Evolutionary conservation across 1,284 basidiomycete genomes (phyloP).

Genomic region (Irpex lacteus): DNA sequence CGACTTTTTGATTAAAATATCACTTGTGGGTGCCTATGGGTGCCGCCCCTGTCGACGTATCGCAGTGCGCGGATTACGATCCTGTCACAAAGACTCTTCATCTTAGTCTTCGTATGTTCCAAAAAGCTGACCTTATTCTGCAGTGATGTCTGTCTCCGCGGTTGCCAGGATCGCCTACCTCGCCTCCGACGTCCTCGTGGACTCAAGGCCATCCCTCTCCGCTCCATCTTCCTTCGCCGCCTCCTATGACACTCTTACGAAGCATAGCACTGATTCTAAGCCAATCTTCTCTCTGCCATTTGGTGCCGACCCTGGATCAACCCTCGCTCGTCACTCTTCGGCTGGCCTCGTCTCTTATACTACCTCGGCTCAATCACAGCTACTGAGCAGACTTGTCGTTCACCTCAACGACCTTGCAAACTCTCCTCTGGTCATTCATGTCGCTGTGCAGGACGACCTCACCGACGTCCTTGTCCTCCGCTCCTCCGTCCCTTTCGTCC

Average conservation of each 20-base stretch:
- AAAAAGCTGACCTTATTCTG: slow-evolving; percentile 11
- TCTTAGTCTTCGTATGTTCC: neutral
- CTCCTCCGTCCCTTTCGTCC: slow-evolving; percentile 54
- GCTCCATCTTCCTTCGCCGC: slow-evolving; percentile 34
- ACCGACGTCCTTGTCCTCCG: slow-evolving; percentile 57
- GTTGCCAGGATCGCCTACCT: slow-evolving; percentile 71
- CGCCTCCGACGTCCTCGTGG: slow-evolving; percentile 63
- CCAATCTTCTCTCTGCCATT: slow-evolving; percentile 43
- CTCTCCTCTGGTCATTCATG: slow-evolving; percentile 55
- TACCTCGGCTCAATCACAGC: slow-evolving; percentile 39
- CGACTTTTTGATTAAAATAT: neutral
- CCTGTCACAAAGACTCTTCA: neutral
- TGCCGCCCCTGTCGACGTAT: neutral
- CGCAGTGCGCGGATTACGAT: neutral
- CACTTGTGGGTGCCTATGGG: slow-evolving; percentile 7
- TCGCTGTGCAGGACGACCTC: slow-evolving; percentile 53
- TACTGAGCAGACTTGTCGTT: slow-evolving; percentile 51
- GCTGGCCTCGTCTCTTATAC: slow-evolving; percentile 52
- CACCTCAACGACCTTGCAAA: slow-evolving; percentile 56
- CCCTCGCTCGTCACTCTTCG: slow-evolving; percentile 41
- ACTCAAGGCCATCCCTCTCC: slow-evolving; percentile 44
- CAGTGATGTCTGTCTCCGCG: slow-evolving; percentile 32
- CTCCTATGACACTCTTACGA: slow-evolving; percentile 16
- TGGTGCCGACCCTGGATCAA: slow-evolving; percentile 57
- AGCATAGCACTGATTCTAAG: slow-evolving; percentile 12